Base-by-base conservation (phyloP, 495 filamentous ascomycete genomes). In the Pyronema omphalodes region DNA sequence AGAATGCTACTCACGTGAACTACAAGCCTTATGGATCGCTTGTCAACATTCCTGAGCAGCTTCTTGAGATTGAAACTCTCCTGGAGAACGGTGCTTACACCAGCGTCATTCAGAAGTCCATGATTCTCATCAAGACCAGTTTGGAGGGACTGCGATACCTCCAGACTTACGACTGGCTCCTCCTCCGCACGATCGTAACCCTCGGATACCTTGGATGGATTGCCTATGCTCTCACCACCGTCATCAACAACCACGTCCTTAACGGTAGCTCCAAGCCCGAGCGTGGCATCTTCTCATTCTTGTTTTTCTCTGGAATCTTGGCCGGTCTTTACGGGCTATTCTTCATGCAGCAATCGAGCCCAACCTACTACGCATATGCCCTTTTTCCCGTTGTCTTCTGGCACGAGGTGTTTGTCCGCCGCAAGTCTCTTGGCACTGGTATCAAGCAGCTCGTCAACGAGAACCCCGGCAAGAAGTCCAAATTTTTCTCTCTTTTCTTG, bases 81-180 rank as follows among this genome's bases (percentile, higher is more conserved):
- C 93, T 95, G 53, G 73, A 79, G 15, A 66, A 68, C 17, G 81
- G 77, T 7, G 67, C 73, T 12, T 82, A 81, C 53, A 76, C 88
- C 44, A 74, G 79, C 55, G 84, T 88, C 0, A 94, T 96, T 60
- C 67, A 73, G 49, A 73, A 82, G 54, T 86, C 83, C 9, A 77
- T 80, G 9, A 77, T 81, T 6, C 70, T 96, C 9, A 82, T 95
- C 53, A 76, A 81, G 54, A 67, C 81, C 14, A 84, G 81, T 5
- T 74, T 96, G 1, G 79, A 86, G 53, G 93, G 93, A 18, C 73
- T 99, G 40, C 77, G 91, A 40, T 99, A 99, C 64, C 74, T 96
- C 33, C 93, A 99, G 66, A 96, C 86, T 0, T 86, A 86, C 58
- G 91, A 99, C 68, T 99, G 93, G 93, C 74, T 96, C n/a, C 96